These are phyloP conservation scores for Saprolegnia parasitica DNA, from an alignment of 352 stramenopile genomes.

Conservation along the genomic window DNA sequence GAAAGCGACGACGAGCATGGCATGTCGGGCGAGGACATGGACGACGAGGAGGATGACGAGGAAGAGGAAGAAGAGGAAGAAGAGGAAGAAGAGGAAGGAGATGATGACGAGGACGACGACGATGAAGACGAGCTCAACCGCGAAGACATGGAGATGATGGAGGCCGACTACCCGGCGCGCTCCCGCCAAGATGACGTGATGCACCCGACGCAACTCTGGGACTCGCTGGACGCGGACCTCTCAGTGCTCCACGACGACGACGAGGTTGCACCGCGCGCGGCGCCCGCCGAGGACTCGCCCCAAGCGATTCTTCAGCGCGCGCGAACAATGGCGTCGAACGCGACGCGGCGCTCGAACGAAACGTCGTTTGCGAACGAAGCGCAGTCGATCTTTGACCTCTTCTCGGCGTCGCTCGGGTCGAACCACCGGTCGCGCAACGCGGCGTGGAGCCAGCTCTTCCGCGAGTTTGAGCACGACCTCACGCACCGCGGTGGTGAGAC, in stretches of 20 bases:
- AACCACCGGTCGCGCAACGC: conserved; percentile 11
- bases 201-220: conserved; percentile 48
- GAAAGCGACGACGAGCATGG: conserved; percentile 30
- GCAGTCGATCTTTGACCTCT: conserved; percentile 36
- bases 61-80: conserved; percentile 43
- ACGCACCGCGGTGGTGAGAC: background rate
- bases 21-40: conserved; percentile 38
- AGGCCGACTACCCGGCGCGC: conserved; percentile 29
- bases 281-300: conserved; percentile 44
- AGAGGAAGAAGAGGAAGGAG: conserved; percentile 44
- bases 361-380: conserved; percentile 6
- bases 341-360: background rate
- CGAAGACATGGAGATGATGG: conserved; percentile 35
- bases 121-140: conserved; percentile 26
- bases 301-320: conserved; percentile 37
- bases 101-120: conserved; percentile 50
- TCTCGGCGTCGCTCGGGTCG: conserved; percentile 21
- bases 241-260: conserved; percentile 74
- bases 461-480: conserved; percentile 27
- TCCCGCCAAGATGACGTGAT: conserved; percentile 20
- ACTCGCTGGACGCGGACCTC: conserved; percentile 63
- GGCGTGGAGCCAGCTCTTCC: conserved; percentile 24
- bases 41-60: conserved; percentile 42
- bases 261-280: conserved; percentile 36
- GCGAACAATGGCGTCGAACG: conserved; percentile 31